Base-by-base conservation (phyloP, 2,329 filamentous ascomycete genomes). In the Colletotrichum zoysiae region DNA sequence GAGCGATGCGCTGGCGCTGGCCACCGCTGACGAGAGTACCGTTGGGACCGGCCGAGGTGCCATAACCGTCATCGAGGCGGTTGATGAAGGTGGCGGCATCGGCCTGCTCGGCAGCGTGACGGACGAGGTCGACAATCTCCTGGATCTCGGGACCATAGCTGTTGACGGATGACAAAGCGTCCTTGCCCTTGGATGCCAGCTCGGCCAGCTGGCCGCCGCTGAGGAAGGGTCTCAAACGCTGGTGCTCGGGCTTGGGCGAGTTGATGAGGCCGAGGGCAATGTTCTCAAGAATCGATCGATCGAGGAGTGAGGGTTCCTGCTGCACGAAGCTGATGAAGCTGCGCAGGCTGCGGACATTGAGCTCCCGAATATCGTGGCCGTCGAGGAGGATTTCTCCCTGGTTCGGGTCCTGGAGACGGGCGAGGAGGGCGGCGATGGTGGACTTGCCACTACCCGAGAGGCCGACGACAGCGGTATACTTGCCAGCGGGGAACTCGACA, bases 51-150 rank as follows among this genome's bases (percentile, higher is more conserved):
- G 87, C 83, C 12, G 82, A 77, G 1, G 84, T 85, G 38, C 80
- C 81, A 30, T 86, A 84, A 0, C 87, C 87, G 50, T 84, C 79
- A 50, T 88, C 83, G 5, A 87, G 82, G 0, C 77, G 78, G 50
- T 81, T 79, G 73, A 87, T 88, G 76, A 88, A 90, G 40, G 75
- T 76, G 57, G 82, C 81, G 0, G 86, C 88, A 78, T 91, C 88
- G 1, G 89, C 89, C 18, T 88, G 82, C 11, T 78, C 79, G 1
- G 88, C 87, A 26, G 88, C 85, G 8, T 82, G 77, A 40, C 80
- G 77, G 0, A 86, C 84, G 3, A 86, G 75, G 3, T 76, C 73
- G 20, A 88, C 79, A 35, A 90, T 86, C 70, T 88, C 84, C 14
- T 75, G 74, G 12, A 79, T 71, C 3, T 67, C 70, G 1, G 75